Percentiles rank a stretch among this genome's conserved stretches.
Evolutionary conservation across 441 rosid species (phyloP).

Genomic region (Euphorbia schlechtendalii): DNA sequence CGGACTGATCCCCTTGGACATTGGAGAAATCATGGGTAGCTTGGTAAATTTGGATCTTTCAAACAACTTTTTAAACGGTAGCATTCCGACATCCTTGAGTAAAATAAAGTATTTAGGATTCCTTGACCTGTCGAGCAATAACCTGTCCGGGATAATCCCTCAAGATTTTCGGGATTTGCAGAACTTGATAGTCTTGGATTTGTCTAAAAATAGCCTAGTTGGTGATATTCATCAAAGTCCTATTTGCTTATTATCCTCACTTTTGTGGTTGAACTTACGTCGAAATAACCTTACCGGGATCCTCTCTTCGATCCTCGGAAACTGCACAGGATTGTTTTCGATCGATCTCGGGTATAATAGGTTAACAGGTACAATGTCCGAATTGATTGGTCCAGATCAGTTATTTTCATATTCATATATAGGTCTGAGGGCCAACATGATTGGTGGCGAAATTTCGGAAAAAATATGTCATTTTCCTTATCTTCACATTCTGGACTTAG

Average conservation of each 20-base stretch:
- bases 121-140: constrained; percentile 11
- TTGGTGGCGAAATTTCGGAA: constrained; percentile 8
- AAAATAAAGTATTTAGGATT: background rate
- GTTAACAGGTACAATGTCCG: constrained; percentile 10
- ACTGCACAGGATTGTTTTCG: background rate
- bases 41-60: background rate
- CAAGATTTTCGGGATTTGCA: background rate
- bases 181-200: background rate
- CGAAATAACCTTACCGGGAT: constrained; percentile 9
- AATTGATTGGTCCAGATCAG: constrained; percentile 7
- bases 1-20: constrained; percentile 7
- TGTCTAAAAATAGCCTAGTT: constrained; percentile 14
- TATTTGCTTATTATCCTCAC: background rate
- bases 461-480: background rate
- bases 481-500: constrained; percentile 14
- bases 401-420: background rate
- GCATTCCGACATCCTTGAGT: constrained; percentile 10
- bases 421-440: constrained; percentile 4
- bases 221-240: constrained; percentile 1
- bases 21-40: background rate
- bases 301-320: background rate
- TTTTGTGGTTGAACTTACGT: background rate
- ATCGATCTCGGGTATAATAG: constrained; percentile 17
- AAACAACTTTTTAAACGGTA: background rate
- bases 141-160: constrained; percentile 11